A percentile compares a stretch with the other conserved stretches of the same genome.
Conservation (phyloP, 495 filamentous ascomycete species). For the Aspergillus kassunensis region DNA sequence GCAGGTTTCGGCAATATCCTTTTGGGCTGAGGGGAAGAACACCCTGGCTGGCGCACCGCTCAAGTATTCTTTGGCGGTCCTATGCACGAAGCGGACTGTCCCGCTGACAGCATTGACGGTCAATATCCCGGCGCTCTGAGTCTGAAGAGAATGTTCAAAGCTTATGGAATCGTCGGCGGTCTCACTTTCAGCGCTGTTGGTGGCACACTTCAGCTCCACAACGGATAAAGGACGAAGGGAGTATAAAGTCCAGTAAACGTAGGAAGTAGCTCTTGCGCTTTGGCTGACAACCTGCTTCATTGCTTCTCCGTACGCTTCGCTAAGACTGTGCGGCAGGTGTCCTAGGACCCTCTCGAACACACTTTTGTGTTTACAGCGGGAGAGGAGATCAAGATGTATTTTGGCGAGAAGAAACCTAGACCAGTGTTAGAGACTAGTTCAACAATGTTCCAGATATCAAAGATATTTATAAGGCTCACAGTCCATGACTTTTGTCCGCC, state of each 20-base stretch:
- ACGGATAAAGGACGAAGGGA: conserved; percentile 24
- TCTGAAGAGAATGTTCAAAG: conserved; percentile 21
- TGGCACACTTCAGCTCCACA: conserved; percentile 23
- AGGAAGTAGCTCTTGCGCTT: conserved; percentile 17
- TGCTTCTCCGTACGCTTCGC: conserved; percentile 31
- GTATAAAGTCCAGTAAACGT: conserved; percentile 32
- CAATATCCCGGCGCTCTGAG: conserved; percentile 21
- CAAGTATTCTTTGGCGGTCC: conserved; percentile 33
- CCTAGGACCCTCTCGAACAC: conserved; percentile 24
- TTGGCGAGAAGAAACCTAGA: conserved; percentile 30
- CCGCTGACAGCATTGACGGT: conserved; percentile 24
- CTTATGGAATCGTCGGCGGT: neutral
- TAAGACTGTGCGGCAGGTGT: conserved; percentile 30
- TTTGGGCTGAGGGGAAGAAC: conserved; percentile 30
- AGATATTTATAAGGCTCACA: conserved; percentile 17
- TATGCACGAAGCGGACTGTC: conserved; percentile 28
- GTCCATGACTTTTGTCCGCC: conserved; percentile 23
- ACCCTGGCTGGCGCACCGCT: conserved; percentile 26
- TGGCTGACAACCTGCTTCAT: conserved; percentile 31
- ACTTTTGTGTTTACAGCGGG: conserved; percentile 18
- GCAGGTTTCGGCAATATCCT: conserved; percentile 31
- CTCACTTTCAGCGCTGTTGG: neutral
- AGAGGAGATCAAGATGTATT: conserved; percentile 28
- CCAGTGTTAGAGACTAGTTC: neutral
- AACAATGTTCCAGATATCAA: too few relatives aligned